Conservation (phyloP, 2,329 filamentous ascomycete species). For the Nannizzia gypsea region DNA sequence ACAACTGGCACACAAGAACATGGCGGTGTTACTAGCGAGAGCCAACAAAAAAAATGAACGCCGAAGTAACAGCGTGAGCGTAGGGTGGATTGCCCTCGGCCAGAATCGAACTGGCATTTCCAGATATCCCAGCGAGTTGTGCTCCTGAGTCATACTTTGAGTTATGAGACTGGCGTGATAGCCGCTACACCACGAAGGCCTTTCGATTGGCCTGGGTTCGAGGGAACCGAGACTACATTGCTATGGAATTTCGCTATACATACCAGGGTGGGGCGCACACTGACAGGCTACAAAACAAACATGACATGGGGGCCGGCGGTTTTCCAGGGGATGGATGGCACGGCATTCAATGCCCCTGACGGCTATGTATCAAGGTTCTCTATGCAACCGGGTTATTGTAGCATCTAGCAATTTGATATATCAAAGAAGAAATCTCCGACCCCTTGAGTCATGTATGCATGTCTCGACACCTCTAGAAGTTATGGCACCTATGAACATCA, state of each 20-base stretch:
- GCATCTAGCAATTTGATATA: not conserved
- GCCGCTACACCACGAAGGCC: conserved; percentile 4
- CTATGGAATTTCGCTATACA: not conserved
- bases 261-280: not conserved
- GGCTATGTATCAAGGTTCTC: not conserved
- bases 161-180: conserved; percentile 5
- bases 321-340: not conserved
- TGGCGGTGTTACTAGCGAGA: too few species aligned
- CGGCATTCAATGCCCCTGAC: not conserved
- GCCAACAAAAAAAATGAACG: not conserved
- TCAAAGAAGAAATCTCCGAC: too few species aligned
- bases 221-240: not conserved
- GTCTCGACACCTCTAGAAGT: too few species aligned
- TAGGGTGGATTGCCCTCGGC: not conserved
- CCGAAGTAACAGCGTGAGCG: not conserved
- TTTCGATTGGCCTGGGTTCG: not conserved
- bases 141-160: conserved; percentile 1
- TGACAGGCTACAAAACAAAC: not conserved
- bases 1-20: not conserved
- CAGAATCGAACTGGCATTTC: conserved; percentile 5
- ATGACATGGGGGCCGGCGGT: not conserved
- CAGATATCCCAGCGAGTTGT: not conserved
- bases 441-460: too few species aligned
- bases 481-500: too few species aligned
- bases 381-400: not conserved